Conservation (phyloP, 2,329 filamentous ascomycete species). For the Neofusicoccum sp. region DNA sequence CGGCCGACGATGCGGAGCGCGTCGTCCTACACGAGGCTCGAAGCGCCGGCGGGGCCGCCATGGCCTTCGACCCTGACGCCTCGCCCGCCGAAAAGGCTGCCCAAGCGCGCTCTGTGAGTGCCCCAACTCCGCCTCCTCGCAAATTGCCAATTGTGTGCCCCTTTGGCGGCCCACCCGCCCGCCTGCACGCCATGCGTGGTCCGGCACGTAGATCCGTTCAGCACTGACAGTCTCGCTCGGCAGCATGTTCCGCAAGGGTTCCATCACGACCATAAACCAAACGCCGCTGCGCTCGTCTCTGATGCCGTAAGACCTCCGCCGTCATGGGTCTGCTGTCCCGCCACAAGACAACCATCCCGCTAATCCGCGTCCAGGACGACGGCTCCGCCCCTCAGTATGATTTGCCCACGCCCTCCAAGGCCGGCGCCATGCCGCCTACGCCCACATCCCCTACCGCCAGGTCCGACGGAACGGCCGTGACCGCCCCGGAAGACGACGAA, state of each 20-base stretch:
- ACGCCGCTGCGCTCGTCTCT: constrained; percentile 72
- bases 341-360: constrained; percentile 13
- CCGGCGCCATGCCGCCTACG: constrained; percentile 62
- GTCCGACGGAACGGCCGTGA: constrained; percentile 28
- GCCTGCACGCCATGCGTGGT: constrained; percentile 15
- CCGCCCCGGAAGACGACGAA: constrained; percentile 51
- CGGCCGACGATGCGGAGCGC: constrained; percentile 71
- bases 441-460: constrained; percentile 51
- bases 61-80: constrained; percentile 85
- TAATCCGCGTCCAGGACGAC: constrained; percentile 56
- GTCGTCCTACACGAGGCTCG: constrained; percentile 76
- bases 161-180: constrained; percentile 15
- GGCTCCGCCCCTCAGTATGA: constrained; percentile 71
- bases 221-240: constrained; percentile 19
- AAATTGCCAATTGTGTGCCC: constrained; percentile 17
- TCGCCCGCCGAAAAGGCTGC: constrained; percentile 80
- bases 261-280: constrained; percentile 62
- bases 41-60: constrained; percentile 77
- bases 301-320: constrained; percentile 60
- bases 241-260: constrained; percentile 68
- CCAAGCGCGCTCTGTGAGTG: constrained; percentile 73
- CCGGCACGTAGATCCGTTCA: constrained; percentile 18
- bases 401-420: constrained; percentile 73
- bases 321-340: constrained; percentile 16
- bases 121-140: not conserved